Base-by-base conservation (phyloP, 768 basidiomycete genomes). In the Boletus barrowsii region DNA sequence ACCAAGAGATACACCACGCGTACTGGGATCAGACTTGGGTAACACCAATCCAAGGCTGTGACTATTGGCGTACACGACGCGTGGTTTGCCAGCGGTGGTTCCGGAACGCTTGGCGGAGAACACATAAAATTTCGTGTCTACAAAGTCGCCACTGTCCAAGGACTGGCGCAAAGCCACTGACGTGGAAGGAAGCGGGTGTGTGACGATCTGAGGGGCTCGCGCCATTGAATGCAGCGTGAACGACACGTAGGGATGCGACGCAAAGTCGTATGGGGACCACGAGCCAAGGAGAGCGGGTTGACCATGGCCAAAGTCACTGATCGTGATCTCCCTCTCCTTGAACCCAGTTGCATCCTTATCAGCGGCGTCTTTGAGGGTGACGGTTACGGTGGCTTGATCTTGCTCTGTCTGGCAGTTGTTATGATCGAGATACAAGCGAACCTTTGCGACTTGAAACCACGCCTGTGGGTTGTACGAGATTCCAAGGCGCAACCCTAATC, bases 81-180 rank as follows among this genome's bases (percentile, higher is more conserved):
- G 68, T 2, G 66, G 68, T 14, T 35, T 62, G 22, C 61, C 55
- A 49, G 58, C 63, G 32, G 43, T 54, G 13, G 41, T 9, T 11
- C 58, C 46, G 2, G 49, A 20, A 22, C 54, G 45, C 44, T 53
- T 63, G 14, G 56, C 45, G 15, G 69, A 68, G 49, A 64, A 67
- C 26, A 29, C 69, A 14, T 71, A 59, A 37, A 71, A 68, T 33
- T 65, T 69, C 7, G 67, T 69, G 42, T 68, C 62, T 2, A 67
- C 49, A 39, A 68, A 67, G 39, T 66, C 62, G 9, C 69, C 67
- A 15, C 36, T 57, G 13, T 43, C 45, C 67, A 68, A 57, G 39
- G 67, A 68, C 37, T 56, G 56, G 46, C 55, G 56, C 3, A 71
- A 41, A 1, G 60, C 69, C 39, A 53, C n/a, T 0, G 64, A 50